Evolutionary conservation across 371 early-diverging fungal species (phyloP).

Genomic region (Mucor lusitanicus): DNA sequence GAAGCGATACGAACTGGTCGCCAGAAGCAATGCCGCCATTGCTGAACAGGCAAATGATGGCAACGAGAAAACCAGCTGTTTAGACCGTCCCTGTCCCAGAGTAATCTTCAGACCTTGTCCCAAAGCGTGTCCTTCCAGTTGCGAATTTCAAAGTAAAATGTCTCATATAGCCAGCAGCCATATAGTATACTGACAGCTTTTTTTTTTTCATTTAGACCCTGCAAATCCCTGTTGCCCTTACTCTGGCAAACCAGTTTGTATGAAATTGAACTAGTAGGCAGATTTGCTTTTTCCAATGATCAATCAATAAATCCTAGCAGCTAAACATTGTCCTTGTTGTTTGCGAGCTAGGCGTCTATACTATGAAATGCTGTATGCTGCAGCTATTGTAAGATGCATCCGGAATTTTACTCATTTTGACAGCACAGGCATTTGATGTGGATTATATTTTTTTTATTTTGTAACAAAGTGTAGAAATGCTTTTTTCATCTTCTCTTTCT

Average conservation of each 20-base stretch:
- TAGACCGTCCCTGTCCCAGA: conserved; percentile 5
- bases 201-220: background rate
- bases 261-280: background rate
- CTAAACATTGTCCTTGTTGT: no score
- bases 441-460: conserved; percentile 9
- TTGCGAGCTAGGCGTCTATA: no score
- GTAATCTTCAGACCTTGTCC: background rate
- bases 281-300: no score
- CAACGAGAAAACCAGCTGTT: background rate
- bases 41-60: background rate
- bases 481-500: background rate
- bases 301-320: no score
- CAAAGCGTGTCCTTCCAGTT: background rate
- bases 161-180: background rate
- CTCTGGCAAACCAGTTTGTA: conserved; percentile 1
- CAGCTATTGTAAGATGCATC: no score
- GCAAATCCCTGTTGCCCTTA: conserved; percentile 7
- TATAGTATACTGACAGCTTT: background rate
- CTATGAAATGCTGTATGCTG: no score
- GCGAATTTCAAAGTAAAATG: background rate
- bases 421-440: background rate
- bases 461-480: conserved; percentile 13
- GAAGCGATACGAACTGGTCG: background rate
- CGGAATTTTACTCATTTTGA: no score
- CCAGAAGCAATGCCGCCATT: background rate